Conservation (phyloP, 1,139 yeast species). For the Pichia sp. region DNA sequence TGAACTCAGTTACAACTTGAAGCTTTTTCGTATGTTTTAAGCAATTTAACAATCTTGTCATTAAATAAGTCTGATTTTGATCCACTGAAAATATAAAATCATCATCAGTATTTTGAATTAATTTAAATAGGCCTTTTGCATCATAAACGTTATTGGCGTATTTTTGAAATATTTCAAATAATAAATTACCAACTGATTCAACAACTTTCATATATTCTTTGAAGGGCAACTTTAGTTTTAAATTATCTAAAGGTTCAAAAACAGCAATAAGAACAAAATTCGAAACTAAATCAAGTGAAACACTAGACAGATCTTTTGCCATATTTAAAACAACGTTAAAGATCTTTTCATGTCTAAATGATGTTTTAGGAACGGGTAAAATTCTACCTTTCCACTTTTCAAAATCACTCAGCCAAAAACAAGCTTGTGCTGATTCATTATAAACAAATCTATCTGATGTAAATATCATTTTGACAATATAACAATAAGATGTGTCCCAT, state of each 20-base stretch:
- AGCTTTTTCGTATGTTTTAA: not conserved
- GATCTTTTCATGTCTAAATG: constrained; percentile 5
- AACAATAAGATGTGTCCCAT: constrained; percentile 2
- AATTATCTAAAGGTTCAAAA: not conserved
- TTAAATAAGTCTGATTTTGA: not conserved
- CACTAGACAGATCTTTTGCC: not conserved
- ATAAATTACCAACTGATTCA: not conserved
- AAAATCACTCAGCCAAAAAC: constrained; percentile 13
- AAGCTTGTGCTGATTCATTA: constrained; percentile 3
- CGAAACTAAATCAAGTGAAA: not conserved
- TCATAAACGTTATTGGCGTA: not conserved
- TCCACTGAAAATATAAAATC: constrained; percentile 4
- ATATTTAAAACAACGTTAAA: constrained; percentile 3
- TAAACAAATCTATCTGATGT: constrained; percentile 3
- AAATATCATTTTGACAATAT: constrained; percentile 5
- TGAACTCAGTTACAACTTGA: constrained; percentile 7
- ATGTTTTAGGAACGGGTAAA: constrained; percentile 5
- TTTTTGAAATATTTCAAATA: constrained; percentile 1
- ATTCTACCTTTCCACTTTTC: constrained; percentile 12
- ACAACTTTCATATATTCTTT: constrained; percentile 3
- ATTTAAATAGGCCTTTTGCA: not conserved
- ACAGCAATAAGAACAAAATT: constrained; percentile 1
- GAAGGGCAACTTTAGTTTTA: not conserved
- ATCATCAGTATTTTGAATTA: constrained; percentile 6
- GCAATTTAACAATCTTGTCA: constrained; percentile 1